Conservation (phyloP, 2,329 filamentous ascomycete species). For the Alternaria incomplexa region DNA sequence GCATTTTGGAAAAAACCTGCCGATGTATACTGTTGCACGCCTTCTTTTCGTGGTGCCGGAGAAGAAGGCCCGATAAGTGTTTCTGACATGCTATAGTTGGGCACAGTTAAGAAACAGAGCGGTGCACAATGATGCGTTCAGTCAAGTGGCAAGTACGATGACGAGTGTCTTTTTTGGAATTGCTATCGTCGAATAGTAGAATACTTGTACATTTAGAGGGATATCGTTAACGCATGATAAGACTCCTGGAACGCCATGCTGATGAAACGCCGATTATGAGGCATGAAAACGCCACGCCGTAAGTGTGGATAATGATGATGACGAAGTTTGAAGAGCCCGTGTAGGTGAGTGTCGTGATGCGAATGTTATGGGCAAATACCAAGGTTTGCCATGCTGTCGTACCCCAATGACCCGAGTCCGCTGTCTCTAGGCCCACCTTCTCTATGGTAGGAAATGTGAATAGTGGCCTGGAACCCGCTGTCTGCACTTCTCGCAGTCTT, state of each 20-base stretch:
- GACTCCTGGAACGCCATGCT: background rate
- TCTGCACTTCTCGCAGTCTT: conserved; percentile 58
- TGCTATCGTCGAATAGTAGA: background rate
- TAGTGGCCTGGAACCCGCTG: conserved; percentile 57
- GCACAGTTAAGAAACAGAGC: background rate
- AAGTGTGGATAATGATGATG: background rate
- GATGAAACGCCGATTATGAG: background rate
- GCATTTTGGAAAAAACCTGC: background rate
- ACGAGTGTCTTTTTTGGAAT: background rate
- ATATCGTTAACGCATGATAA: background rate
- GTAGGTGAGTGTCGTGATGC: background rate
- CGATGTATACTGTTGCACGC: background rate
- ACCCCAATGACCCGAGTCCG: background rate
- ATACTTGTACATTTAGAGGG: background rate
- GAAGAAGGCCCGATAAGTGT: background rate
- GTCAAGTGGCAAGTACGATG: background rate
- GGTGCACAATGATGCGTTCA: background rate
- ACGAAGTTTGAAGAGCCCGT: background rate
- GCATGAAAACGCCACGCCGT: background rate
- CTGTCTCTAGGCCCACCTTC: background rate
- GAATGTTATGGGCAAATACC: background rate
- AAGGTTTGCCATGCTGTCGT: background rate
- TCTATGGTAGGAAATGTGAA: conserved; percentile 52
- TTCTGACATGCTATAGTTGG: background rate
- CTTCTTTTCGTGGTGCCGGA: background rate